Base-by-base conservation (phyloP, 495 filamentous ascomycete genomes). In the Aspergillus baeticus region DNA sequence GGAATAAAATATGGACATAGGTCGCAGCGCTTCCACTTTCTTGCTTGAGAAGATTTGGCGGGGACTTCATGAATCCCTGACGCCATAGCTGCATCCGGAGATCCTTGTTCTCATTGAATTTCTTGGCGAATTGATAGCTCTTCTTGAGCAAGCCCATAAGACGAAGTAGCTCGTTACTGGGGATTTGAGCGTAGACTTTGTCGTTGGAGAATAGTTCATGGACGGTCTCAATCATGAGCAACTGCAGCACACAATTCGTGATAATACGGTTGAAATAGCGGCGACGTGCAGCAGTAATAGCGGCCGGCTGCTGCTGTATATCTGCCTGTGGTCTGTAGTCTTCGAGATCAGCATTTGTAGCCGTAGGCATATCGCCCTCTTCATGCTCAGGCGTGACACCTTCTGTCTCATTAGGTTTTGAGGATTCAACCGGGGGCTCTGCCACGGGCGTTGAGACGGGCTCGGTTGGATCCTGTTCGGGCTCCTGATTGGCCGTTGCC, bases 61-160 rank as follows among this genome's bases (percentile, higher is more conserved):
- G 95, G 67, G 97, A 92, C 73, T 96, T 97, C 94, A 99, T 99
- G 81, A 98, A 99, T 6, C 94, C 94, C 65, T 99, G 95, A 21
- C 90, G 79, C 92, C 93, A 98, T 8, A 99, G 77, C 35, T 91
- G 83, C 85, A 95, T 96, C 17, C 94, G 84, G 23, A 99, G 77
- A 57, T 97, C 95, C 69, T 96, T 95, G 74, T 99, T 92, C 56
- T 87, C 88, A 70, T 99, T 99, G 80, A 99, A 99, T 57, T 87
- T 89, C 68, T 93, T 92, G 11, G 95, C 94, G 60, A 99, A 99
- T 29, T 90, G 84, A 74, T 95, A 98, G 38, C 87, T 91, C 73
- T 94, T 93, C 72, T 97, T 98, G 17, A 99, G 74, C 5, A 98
- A 78, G 6, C 83, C 85, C 95, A 98, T 99, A 21, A 99, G 74